Base-by-base conservation (phyloP, 148 eudicot genomes). In the Linanthus parryae region DNA sequence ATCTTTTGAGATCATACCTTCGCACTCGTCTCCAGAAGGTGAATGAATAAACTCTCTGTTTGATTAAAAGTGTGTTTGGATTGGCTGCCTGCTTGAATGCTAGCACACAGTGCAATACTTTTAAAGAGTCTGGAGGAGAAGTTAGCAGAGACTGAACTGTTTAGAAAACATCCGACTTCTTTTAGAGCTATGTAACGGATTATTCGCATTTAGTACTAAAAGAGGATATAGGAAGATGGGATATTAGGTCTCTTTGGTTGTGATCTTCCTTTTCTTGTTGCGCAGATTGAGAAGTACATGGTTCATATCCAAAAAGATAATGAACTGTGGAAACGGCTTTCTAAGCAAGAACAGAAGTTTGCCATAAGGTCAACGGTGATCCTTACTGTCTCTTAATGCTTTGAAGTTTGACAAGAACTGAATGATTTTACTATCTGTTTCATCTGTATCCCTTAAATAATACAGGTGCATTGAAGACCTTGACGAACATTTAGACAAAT, bases 1-100 rank as follows among this genome's bases (percentile, higher is more conserved):
- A 72, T 72, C 50, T 87, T 38, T 56, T 91, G 61, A 81, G 92
- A 66, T 84, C 94, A 7, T 92, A 87, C 72, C 75, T 92, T 9
- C 82, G 96, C 30, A 75, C 67, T 49, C 94, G 96, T 62, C 88
- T 84, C 42, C 98, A 84, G 56, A 92, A 87, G 96, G 96, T 87
- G 46, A 17, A 13, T 61, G 19, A 25, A 26, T 30, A 21, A 30
- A 8, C 39, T 18, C 52, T 37, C 34, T 39, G 9, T 39, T 22
- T 1, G 2, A 20, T 50, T 61, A 13, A n/a, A n/a, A n/a, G n/a
- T n/a, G n/a, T n/a, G n/a, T n/a, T n/a, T n/a, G n/a, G n/a, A n/a
- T n/a, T n/a, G n/a, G n/a, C n/a, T n/a, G n/a, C n/a, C n/a, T n/a
- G n/a, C n/a, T 14, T 14, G 14, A 20, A 51, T 11, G 35, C 2